Evolutionary conservation across 306 rosid genomes (phyloP), one percentile per base, ranked within the genome.

Genomic region (Echinosophora koreensis): DNA sequence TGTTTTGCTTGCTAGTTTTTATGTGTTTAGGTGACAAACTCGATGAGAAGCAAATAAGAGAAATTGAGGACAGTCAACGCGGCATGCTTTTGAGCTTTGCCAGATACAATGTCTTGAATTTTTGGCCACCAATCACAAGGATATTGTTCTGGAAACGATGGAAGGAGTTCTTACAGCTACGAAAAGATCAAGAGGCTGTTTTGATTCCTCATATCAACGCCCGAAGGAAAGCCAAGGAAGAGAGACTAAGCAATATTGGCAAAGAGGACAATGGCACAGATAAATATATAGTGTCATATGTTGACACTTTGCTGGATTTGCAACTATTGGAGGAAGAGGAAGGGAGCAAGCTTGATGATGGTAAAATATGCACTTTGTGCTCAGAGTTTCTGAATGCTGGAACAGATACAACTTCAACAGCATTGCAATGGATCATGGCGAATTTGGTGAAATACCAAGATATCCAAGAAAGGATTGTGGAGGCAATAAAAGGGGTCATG

Each of bases 401-500:
- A 56, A 57, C 86, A 0, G 86, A 85, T 70, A 82, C 89, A 10
- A 85, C 88, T 16, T 62, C 86, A 18, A 82, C 88, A 0, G 79
- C 88, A 35, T 50, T 85, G 65, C 69, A 85, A 56, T 85, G 88
- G 88, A 74, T 85, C 35, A 82, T 85, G 89, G 89, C 86, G 11
- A 85, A 85, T 78, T 51, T 85, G 56, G 89, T 85, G 66, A 85
- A 79, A 52, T 42, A 51, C 18, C 77, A 73, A 4, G 15, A 75
- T 6, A 70, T 79, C 28, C 89, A 79, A 71, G 69, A 82, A 69
- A 82, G 73, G 39, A 64, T 85, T 51, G 22, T 50, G 13, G 66
- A 52, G 74, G 86, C 82, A 49, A 82, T 85, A 50, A 70, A 39
- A 82, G 70, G 69, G 74, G 62, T 85, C 8, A 61, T 82, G 72